phyloP scores from a whole-genome alignment of 257 asterid species.

The Nicotiana obtusifolia region DNA sequence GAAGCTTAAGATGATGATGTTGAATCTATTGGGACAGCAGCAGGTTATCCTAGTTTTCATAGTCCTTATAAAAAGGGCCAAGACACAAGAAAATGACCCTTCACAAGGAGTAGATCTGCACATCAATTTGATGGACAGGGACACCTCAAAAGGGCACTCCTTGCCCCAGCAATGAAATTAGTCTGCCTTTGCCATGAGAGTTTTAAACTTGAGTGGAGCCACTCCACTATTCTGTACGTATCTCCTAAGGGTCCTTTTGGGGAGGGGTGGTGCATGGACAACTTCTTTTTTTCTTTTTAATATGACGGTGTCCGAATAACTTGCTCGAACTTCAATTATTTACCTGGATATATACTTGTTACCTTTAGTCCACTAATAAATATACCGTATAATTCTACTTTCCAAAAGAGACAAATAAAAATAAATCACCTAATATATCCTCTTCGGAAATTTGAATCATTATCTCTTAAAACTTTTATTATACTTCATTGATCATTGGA shows the following conservation, averaged over 20 bases:
- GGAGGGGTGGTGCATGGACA: neutral
- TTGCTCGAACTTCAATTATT: neutral
- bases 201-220: conserved; percentile 42
- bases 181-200: conserved; percentile 24
- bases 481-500: neutral
- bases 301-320: neutral
- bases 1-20: conserved; percentile 4
- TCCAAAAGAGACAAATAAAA: neutral
- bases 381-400: neutral
- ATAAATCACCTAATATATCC: neutral
- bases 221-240: conserved; percentile 5
- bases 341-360: neutral
- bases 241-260: neutral
- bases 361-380: too few species aligned
- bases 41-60: neutral
- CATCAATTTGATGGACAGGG: conserved; percentile 26
- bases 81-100: conserved; percentile 46
- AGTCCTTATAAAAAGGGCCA: neutral
- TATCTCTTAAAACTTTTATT: neutral
- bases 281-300: neutral
- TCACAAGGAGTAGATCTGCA: conserved; percentile 33
- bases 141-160: conserved; percentile 38
- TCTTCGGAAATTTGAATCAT: neutral
- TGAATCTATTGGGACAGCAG: neutral
- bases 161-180: conserved; percentile 5